phyloP scores from a whole-genome alignment of 441 rosid species.

The Iberis amara region DNA sequence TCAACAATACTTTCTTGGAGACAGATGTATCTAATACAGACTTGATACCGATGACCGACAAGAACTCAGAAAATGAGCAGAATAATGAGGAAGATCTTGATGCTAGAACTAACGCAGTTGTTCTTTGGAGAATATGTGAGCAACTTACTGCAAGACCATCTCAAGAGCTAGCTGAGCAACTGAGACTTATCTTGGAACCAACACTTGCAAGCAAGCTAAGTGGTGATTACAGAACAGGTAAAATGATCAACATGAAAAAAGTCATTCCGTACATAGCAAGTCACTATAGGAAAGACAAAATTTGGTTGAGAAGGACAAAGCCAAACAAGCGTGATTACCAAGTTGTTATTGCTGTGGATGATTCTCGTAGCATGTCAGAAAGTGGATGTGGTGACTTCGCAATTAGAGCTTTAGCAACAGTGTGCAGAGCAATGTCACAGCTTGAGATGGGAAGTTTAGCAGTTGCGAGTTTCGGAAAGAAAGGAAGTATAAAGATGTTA shows the following conservation, averaged over 20 bases:
- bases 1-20: slow-evolving; percentile 43
- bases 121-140: slow-evolving; percentile 84
- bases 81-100: slow-evolving; percentile 49
- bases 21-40: slow-evolving; percentile 41
- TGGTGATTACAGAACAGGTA: slow-evolving; percentile 96
- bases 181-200: slow-evolving; percentile 94
- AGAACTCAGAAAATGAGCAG: slow-evolving; percentile 37
- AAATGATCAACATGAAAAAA: slow-evolving; percentile 97
- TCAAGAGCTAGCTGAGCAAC: slow-evolving; percentile 91
- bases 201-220: slow-evolving; percentile 91
- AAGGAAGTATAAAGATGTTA: slow-evolving; percentile 71
- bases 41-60: slow-evolving; percentile 45
- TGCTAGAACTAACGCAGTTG: slow-evolving; percentile 40
- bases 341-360: slow-evolving; percentile 91
- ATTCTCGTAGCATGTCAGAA: slow-evolving; percentile 93
- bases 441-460: slow-evolving; percentile 94
- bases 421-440: slow-evolving; percentile 92
- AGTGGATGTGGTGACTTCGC: slow-evolving; percentile 83
- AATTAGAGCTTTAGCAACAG: slow-evolving; percentile 85
- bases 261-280: slow-evolving; percentile 96
- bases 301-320: slow-evolving; percentile 91
- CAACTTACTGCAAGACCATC: slow-evolving; percentile 69
- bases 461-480: slow-evolving; percentile 86
- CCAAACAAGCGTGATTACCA: slow-evolving; percentile 98
- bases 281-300: slow-evolving; percentile 89